A percentile compares a stretch with the other conserved stretches of the same genome.
phyloP scores from a whole-genome alignment of 495 filamentous ascomycete genomes.

The Cenococcum geophilum region DNA sequence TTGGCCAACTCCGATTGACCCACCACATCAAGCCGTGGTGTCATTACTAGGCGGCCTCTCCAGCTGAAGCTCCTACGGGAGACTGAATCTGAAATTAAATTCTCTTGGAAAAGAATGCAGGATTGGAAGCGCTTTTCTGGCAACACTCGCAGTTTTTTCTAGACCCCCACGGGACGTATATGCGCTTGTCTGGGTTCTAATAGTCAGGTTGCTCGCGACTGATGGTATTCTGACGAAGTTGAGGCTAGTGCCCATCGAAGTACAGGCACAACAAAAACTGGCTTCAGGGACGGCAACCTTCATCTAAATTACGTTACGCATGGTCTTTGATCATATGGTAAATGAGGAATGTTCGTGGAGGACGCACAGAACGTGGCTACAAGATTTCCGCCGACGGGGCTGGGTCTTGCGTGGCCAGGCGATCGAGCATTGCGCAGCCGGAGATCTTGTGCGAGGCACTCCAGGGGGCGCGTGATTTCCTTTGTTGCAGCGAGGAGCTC shows the following conservation, averaged over 20 bases:
- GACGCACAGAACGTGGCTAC: constrained; percentile 24
- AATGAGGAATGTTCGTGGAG: constrained; percentile 11
- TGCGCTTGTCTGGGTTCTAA: not conserved
- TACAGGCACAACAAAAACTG: not conserved
- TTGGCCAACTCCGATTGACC: too few relatives aligned
- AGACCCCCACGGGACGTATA: not conserved
- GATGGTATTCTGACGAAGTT: not conserved
- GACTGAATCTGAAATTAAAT: constrained; percentile 19
- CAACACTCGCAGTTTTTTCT: not conserved
- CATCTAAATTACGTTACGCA: constrained; percentile 5
- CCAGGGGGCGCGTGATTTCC: constrained; percentile 22
- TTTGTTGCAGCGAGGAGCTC: constrained; percentile 13
- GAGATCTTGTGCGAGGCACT: constrained; percentile 15
- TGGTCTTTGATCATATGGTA: not conserved
- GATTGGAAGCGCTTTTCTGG: constrained; percentile 15
- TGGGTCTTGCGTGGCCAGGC: not conserved
- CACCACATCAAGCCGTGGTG: not conserved
- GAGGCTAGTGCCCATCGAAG: constrained; percentile 4
- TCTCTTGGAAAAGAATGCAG: constrained; percentile 24
- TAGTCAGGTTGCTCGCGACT: not conserved
- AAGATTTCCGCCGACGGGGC: constrained; percentile 9
- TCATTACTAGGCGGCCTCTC: not conserved
- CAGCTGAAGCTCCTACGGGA: constrained; percentile 11
- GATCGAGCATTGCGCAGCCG: constrained; percentile 11
- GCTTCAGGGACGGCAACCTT: not conserved